phyloP scores from a whole-genome alignment of 2,329 filamentous ascomycete genomes.

The Penicillium fuscoglaucum region DNA sequence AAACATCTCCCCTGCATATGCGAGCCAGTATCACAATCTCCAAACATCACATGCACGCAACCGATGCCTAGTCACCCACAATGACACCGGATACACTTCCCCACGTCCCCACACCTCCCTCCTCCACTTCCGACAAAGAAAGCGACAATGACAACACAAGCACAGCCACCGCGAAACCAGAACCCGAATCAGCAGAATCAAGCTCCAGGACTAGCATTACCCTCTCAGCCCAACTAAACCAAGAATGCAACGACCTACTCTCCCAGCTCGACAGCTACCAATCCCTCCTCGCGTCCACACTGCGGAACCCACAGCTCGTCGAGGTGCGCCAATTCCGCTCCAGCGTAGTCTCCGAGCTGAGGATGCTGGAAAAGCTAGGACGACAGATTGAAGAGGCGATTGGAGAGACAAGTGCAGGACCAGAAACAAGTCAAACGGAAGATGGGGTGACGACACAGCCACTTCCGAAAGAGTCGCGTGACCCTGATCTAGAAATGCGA shows the following conservation, averaged over 20 bases:
- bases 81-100: conserved; percentile 1
- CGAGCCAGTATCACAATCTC: background rate
- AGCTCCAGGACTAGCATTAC: conserved; percentile 14
- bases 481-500: conserved; percentile 33
- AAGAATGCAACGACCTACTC: conserved; percentile 45
- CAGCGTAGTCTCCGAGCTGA: conserved; percentile 51
- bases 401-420: background rate
- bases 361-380: conserved; percentile 47
- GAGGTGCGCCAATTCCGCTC: conserved; percentile 54
- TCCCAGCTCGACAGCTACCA: conserved; percentile 50
- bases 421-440: conserved; percentile 15
- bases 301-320: conserved; percentile 49
- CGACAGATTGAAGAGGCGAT: conserved; percentile 25
- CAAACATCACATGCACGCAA: background rate
- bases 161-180: conserved; percentile 2
- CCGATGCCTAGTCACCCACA: background rate
- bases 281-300: conserved; percentile 39
- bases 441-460: conserved; percentile 15
- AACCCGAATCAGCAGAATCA: background rate
- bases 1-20: background rate
- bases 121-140: background rate
- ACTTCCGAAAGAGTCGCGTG: conserved; percentile 3
- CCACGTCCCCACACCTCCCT: background rate
- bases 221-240: conserved; percentile 36
- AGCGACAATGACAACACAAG: conserved; percentile 4